phyloP scores from a whole-genome alignment of 257 asterid genomes.

The Knoxia roxburghii region DNA sequence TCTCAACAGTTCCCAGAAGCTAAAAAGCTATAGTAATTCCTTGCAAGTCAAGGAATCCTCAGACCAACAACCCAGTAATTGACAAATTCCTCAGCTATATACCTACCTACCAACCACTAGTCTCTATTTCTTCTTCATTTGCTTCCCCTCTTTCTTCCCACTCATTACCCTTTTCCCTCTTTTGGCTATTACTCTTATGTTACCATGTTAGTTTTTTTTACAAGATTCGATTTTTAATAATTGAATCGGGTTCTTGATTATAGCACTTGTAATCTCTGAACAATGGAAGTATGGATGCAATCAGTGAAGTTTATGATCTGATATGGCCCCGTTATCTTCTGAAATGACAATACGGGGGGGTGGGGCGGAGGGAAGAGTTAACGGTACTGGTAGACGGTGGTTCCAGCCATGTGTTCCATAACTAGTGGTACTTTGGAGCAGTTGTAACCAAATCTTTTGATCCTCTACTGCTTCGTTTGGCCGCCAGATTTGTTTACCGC shows the following conservation, averaged over 20 bases:
- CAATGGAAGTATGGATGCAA: too few species aligned
- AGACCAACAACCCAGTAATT: conserved; percentile 2
- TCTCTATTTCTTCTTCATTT: too few species aligned
- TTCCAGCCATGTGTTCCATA: conserved; percentile 12
- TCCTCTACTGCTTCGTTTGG: conserved; percentile 9
- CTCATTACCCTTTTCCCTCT: background rate
- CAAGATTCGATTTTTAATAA: too few species aligned
- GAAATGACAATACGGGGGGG: conserved; percentile 18
- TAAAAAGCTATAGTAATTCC: conserved; percentile 16
- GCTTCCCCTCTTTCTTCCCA: too few species aligned
- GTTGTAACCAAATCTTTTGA: conserved; percentile 21
- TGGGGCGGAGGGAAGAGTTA: conserved; percentile 8
- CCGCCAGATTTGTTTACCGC: conserved; percentile 27
- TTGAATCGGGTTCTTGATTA: too few species aligned
- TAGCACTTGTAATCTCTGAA: too few species aligned
- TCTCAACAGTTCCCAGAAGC: background rate
- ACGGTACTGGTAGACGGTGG: conserved; percentile 15
- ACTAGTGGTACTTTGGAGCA: conserved; percentile 1
- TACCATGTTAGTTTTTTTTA: background rate
- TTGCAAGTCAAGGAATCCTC: conserved; percentile 26
- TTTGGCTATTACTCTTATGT: background rate
- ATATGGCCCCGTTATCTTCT: background rate
- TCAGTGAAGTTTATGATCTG: too few species aligned
- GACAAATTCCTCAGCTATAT: conserved; percentile 1
- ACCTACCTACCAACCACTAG: too few species aligned